Percentiles rank a stretch among this genome's conserved stretches.
phyloP scores from a whole-genome alignment of 495 filamentous ascomycete genomes.

The Cercophora scortea region DNA sequence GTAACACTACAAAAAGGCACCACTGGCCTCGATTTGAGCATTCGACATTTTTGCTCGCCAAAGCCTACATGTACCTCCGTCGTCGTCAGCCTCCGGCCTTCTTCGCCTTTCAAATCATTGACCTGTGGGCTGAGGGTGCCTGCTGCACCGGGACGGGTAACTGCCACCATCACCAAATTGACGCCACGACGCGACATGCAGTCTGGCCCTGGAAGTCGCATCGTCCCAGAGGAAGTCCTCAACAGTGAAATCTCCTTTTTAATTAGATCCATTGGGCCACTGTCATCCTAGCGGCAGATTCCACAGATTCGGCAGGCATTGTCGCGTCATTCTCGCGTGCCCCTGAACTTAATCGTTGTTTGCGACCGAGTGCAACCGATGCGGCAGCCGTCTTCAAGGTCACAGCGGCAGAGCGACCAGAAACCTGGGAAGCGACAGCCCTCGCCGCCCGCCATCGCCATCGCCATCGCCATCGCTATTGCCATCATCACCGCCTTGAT shows the following conservation, averaged over 20 bases:
- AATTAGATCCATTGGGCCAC: not conserved
- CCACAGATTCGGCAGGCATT: not conserved
- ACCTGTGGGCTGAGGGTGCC: constrained; percentile 3
- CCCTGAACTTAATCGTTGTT: constrained; percentile 3
- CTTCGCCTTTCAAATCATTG: too few species aligned
- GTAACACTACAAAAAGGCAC: constrained; percentile 39
- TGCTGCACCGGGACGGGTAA: not conserved
- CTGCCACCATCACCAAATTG: not conserved
- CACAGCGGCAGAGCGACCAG: not conserved
- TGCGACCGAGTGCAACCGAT: constrained; percentile 2
- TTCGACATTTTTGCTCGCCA: constrained; percentile 23
- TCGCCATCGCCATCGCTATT: too few species aligned
- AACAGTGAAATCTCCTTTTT: constrained; percentile 7
- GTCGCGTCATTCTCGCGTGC: constrained; percentile 26
- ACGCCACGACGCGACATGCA: constrained; percentile 3
- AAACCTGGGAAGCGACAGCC: too few species aligned
- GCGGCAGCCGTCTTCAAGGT: constrained; percentile 3
- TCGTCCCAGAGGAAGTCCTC: not conserved
- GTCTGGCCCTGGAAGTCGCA: not conserved
- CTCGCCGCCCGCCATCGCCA: too few species aligned
- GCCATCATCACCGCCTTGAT: too few species aligned
- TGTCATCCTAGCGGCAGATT: not conserved
- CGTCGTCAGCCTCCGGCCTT: too few species aligned
- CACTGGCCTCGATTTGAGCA: constrained; percentile 27
- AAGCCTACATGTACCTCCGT: too few species aligned